Percentiles rank a stretch among this genome's conserved stretches.
Evolutionary conservation across 495 filamentous ascomycete species (phyloP).

Genomic region (Aspergillus heteromorphus): DNA sequence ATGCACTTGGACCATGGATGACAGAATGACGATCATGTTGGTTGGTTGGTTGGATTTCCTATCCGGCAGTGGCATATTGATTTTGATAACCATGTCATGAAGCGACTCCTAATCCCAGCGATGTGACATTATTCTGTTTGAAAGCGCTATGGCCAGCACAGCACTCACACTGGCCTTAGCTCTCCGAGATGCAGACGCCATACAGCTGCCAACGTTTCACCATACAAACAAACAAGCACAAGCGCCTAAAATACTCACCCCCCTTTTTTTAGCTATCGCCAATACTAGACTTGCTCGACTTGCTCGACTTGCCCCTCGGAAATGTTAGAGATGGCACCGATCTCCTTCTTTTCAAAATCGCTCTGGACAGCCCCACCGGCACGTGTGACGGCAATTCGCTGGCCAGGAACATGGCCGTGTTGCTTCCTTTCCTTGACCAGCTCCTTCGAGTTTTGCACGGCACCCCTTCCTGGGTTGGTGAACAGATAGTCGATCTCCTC

Average conservation of each 20-base stretch:
- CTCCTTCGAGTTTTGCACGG: constrained; percentile 14
- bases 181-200: too few species aligned
- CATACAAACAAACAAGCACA: background rate
- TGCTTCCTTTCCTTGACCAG: constrained; percentile 14
- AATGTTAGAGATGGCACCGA: background rate
- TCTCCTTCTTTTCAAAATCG: background rate
- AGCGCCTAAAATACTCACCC: background rate
- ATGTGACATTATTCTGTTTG: too few species aligned
- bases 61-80: too few species aligned
- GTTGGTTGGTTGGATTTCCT: too few species aligned
- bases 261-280: background rate
- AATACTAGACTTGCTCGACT: constrained; percentile 7
- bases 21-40: too few species aligned
- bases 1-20: too few species aligned
- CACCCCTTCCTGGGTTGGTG: constrained; percentile 10
- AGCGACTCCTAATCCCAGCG: too few species aligned
- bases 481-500: constrained; percentile 35
- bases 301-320: constrained; percentile 13
- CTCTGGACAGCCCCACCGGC: background rate
- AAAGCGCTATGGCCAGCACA: too few species aligned
- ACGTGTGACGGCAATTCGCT: background rate
- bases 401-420: constrained; percentile 1
- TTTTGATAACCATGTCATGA: too few species aligned
- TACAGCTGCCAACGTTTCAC: background rate
- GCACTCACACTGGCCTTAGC: too few species aligned